Conservation (phyloP, 192 early-diverging fungal genomes). For the Ambispora gerdemannii region DNA sequence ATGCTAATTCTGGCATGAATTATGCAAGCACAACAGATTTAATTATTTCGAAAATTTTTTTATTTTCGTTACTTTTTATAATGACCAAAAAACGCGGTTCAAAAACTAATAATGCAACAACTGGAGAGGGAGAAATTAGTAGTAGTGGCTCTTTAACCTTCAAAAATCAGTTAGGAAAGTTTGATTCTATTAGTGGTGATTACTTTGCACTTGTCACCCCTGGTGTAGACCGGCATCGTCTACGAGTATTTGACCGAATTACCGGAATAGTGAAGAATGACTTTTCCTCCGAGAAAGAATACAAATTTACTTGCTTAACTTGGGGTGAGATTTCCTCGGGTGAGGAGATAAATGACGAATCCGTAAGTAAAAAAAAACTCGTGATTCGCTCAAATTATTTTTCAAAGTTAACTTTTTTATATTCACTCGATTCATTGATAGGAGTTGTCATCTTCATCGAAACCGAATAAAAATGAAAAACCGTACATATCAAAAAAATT, state of each 20-base stretch:
- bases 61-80: too few species aligned
- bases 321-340: slow-evolving; percentile 46
- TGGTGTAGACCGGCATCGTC: slow-evolving; percentile 52
- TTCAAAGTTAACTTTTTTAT: not conserved
- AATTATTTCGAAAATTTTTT: too few species aligned
- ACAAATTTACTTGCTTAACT: slow-evolving; percentile 50
- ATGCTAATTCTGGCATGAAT: too few species aligned
- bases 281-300: slow-evolving; percentile 46
- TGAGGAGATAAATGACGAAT: slow-evolving; percentile 33
- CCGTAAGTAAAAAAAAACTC: not conserved
- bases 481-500: slow-evolving; percentile 9
- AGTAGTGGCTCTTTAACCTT: not conserved
- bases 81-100: too few species aligned
- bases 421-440: not conserved
- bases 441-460: slow-evolving; percentile 15
- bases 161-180: not conserved
- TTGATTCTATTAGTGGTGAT: slow-evolving; percentile 3
- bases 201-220: slow-evolving; percentile 44
- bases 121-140: too few species aligned
- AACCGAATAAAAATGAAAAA: slow-evolving; percentile 42
- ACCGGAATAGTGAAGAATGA: slow-evolving; percentile 51
- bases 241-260: slow-evolving; percentile 53
- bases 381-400: not conserved
- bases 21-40: too few species aligned
- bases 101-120: too few species aligned